A percentile compares a stretch with the other conserved stretches of the same genome.
Conservation (phyloP, 495 filamentous ascomycete genomes). For the Saxophila tyrrhenica region DNA sequence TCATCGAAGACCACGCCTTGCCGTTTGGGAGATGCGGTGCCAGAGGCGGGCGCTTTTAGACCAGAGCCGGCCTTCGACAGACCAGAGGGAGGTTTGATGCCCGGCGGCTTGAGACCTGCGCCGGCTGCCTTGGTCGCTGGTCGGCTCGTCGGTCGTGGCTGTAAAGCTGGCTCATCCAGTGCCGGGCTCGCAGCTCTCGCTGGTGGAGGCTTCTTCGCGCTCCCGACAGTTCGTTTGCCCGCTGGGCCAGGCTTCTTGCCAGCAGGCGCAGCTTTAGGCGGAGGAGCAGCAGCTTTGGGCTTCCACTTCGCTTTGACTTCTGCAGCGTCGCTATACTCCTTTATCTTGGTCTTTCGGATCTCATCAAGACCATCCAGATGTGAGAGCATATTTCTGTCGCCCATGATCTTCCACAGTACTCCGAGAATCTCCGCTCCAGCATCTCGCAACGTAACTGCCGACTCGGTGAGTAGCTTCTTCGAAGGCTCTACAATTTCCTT, state of each 20-base stretch:
- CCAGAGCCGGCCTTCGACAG: constrained; percentile 58
- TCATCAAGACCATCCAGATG: constrained; percentile 94
- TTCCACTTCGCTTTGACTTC: constrained; percentile 96
- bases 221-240: constrained; percentile 20
- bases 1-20: constrained; percentile 47
- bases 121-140: constrained; percentile 22
- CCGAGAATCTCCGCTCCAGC: constrained; percentile 86
- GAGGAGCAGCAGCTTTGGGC: constrained; percentile 67
- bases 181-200: constrained; percentile 41
- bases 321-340: constrained; percentile 84
- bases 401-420: constrained; percentile 97
- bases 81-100: constrained; percentile 21
- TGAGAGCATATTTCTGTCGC: constrained; percentile 90
- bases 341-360: constrained; percentile 89
- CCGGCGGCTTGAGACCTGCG: constrained; percentile 13
- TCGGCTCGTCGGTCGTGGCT: constrained; percentile 48
- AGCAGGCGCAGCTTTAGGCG: constrained; percentile 36
- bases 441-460: constrained; percentile 68
- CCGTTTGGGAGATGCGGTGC: constrained; percentile 36
- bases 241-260: constrained; percentile 29
- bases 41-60: constrained; percentile 40
- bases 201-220: constrained; percentile 42
- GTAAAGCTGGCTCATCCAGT: constrained; percentile 38
- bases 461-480: constrained; percentile 82
- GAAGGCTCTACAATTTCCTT: constrained; percentile 74